Conservation (phyloP, 2,329 filamentous ascomycete genomes). For the Xylaria sp. region DNA sequence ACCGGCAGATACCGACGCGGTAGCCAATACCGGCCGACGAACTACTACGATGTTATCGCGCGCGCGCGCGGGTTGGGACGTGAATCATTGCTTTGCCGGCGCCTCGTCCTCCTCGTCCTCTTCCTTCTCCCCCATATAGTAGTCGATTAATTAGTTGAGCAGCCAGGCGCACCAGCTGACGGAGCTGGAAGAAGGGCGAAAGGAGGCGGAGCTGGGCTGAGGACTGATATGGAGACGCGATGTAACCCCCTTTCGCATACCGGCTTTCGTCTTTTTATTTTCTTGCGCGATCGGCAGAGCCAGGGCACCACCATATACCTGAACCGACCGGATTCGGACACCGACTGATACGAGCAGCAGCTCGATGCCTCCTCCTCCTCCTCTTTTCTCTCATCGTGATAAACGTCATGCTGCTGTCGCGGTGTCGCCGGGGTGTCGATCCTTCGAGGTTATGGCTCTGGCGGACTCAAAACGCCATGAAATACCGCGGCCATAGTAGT, state of each 20-base stretch:
- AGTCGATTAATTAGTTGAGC: constrained; percentile 20
- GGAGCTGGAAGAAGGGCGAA: constrained; percentile 32
- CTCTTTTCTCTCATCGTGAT: not conserved
- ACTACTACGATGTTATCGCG: constrained; percentile 16
- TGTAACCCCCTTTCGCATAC: constrained; percentile 35
- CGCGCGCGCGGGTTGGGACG: constrained; percentile 9
- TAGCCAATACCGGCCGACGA: constrained; percentile 16
- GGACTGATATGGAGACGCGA: constrained; percentile 22
- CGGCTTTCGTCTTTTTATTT: constrained; percentile 21
- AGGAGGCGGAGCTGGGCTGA: constrained; percentile 37
- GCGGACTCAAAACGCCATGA: constrained; percentile 9
- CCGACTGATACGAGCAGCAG: constrained; percentile 35
- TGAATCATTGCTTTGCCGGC: not conserved
- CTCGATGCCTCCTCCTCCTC: not conserved
- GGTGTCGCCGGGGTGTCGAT: constrained; percentile 11
- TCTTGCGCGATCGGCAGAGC: constrained; percentile 30
- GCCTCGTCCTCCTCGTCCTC: too few relatives aligned
- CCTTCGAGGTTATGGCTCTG: constrained; percentile 16
- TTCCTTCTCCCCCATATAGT: not conserved
- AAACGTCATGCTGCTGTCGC: constrained; percentile 18
- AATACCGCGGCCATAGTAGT: not conserved
- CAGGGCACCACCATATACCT: constrained; percentile 20
- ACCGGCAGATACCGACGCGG: constrained; percentile 32
- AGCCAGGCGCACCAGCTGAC: constrained; percentile 34
- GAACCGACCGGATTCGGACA: constrained; percentile 31